Percentiles rank a stretch among this genome's conserved stretches.
Evolutionary conservation across 1,284 basidiomycete genomes (phyloP).

Genomic region (Xerocomus minutiporus): DNA sequence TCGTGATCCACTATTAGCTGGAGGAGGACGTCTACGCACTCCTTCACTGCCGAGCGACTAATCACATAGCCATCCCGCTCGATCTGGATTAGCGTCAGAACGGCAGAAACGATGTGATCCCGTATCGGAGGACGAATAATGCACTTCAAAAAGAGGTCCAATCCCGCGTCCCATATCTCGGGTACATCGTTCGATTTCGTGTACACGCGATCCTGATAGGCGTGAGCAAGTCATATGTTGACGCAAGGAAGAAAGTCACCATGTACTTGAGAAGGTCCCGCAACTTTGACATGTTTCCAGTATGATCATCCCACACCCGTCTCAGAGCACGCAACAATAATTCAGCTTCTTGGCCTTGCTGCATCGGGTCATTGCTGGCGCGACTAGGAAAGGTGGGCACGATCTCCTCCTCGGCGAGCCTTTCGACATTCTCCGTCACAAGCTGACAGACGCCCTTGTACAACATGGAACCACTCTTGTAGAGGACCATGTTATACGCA

Average conservation of each 20-base stretch:
- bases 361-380: constrained; percentile 50
- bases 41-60: constrained; percentile 87
- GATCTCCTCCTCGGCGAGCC: constrained; percentile 74
- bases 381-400: constrained; percentile 75
- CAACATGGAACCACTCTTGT: constrained; percentile 81
- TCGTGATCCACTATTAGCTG: constrained; percentile 55
- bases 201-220: constrained; percentile 82
- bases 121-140: constrained; percentile 85
- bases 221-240: constrained; percentile 15
- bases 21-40: constrained; percentile 84
- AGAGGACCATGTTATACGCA: constrained; percentile 90
- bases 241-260: constrained; percentile 47
- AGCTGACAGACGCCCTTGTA: constrained; percentile 85
- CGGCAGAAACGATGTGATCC: constrained; percentile 74
- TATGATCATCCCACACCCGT: constrained; percentile 93
- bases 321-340: constrained; percentile 79
- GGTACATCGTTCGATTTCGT: constrained; percentile 69
- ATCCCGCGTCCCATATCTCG: constrained; percentile 78
- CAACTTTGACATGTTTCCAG: constrained; percentile 84
- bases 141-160: constrained; percentile 79
- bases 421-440: constrained; percentile 79
- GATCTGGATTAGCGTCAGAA: constrained; percentile 84
- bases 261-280: constrained; percentile 94
- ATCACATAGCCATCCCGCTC: constrained; percentile 92
- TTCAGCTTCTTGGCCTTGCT: constrained; percentile 76